Evolutionary conservation across 176 grass and related monocot genomes (phyloP).

Genomic region (Lolium multiflorum): DNA sequence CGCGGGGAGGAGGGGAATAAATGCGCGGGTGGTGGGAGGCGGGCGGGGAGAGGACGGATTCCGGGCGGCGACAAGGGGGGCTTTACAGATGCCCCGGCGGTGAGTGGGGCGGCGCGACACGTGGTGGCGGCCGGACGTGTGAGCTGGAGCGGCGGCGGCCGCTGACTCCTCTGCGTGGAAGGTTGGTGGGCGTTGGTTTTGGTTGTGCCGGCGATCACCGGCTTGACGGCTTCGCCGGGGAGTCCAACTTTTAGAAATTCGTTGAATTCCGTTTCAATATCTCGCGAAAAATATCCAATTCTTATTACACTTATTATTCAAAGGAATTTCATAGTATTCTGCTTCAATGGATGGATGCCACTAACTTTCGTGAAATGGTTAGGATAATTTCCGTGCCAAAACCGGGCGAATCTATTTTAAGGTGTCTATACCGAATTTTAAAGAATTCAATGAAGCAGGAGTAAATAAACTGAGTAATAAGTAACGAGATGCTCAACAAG

Average conservation of each 20-base stretch:
- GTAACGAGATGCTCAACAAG: no score
- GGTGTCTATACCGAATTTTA: no score
- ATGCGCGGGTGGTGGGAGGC: constrained; percentile 50
- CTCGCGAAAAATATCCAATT: not conserved
- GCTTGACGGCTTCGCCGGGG: not conserved
- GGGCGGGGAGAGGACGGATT: constrained; percentile 16
- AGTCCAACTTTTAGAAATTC: not conserved
- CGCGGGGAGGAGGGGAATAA: constrained; percentile 46
- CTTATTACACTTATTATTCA: no score
- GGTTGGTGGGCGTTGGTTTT: not conserved
- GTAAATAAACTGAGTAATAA: no score
- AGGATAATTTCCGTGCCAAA: no score
- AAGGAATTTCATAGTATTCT: no score
- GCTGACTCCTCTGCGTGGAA: constrained; percentile 41
- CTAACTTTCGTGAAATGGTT: no score
- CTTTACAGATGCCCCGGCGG: constrained; percentile 56
- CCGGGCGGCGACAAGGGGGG: constrained; percentile 30
- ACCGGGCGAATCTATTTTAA: no score
- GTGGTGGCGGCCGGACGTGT: constrained; percentile 49
- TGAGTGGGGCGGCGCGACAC: constrained; percentile 25
- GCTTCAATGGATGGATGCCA: no score
- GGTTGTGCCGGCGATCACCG: constrained; percentile 9
- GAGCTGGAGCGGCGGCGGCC: constrained; percentile 51
- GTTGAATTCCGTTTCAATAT: not conserved
- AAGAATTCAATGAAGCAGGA: no score